phyloP scores from a whole-genome alignment of 176 grass and related monocot genomes.

The Pontederia paniculata region DNA sequence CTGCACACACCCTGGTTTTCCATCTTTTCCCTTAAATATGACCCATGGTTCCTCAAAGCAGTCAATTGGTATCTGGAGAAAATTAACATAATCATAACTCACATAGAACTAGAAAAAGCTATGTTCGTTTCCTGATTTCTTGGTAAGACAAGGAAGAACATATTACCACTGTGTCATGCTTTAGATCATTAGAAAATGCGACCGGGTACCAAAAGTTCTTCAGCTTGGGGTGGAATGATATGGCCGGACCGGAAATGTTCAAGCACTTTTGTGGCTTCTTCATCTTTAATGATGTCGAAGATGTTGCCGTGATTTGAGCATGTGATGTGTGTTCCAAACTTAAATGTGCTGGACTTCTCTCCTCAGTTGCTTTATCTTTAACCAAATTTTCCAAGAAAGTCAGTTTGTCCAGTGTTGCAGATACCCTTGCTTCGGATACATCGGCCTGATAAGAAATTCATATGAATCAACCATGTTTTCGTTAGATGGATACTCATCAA shows the following conservation, averaged over 20 bases:
- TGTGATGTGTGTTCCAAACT: conserved; percentile 25
- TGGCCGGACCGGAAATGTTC: conserved; percentile 67
- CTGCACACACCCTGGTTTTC: conserved; percentile 76
- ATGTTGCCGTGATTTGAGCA: conserved; percentile 40
- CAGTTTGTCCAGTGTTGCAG: conserved; percentile 63
- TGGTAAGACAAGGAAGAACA: background rate
- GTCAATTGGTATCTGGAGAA: conserved; percentile 78
- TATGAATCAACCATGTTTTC: background rate
- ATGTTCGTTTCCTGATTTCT: background rate
- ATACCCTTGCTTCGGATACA: conserved; percentile 63
- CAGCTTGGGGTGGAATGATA: conserved; percentile 54
- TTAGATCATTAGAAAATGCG: conserved; percentile 82
- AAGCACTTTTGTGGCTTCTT: conserved; percentile 33
- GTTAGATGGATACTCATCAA: background rate
- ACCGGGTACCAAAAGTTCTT: conserved; percentile 99
- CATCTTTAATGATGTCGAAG: conserved; percentile 16
- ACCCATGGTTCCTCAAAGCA: conserved; percentile 96
- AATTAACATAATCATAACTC: background rate
- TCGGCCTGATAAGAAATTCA: conserved; percentile 36
- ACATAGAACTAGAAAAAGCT: background rate
- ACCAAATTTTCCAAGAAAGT: conserved; percentile 75
- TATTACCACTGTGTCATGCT: conserved; percentile 91
- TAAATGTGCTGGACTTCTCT: conserved; percentile 23
- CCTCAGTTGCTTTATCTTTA: conserved; percentile 46
- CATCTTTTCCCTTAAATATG: conserved; percentile 85